Base-by-base conservation (phyloP, 2,329 filamentous ascomycete species). In the Alternaria hordeiaustralica region DNA sequence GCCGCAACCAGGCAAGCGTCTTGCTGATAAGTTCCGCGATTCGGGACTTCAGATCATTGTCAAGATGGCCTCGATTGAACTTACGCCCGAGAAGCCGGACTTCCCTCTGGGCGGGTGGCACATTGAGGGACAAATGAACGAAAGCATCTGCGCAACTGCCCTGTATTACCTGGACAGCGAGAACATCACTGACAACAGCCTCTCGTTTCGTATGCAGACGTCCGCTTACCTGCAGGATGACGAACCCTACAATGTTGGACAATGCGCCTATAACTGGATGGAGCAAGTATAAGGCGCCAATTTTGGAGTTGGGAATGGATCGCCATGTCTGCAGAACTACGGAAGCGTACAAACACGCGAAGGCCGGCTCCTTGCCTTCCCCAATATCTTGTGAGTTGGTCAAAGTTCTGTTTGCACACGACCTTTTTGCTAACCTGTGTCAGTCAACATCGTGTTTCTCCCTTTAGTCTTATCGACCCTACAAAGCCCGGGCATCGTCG, bases 121-220 rank as follows among this genome's bases (percentile, higher is more conserved):
- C 66, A 71, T 84, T n/a, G 81, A 83, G 66, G 80, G 80, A 8
- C 67, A 70, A 26, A 70, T 81, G 78, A 91, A 91, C 68, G 89
- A 92, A 75, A 86, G 86, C 65, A 90, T 92, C 41, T 85, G 84
- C 66, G 88, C 88, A 0, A 88, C 88, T 0, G 86, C 88, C 0
- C 79, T 91, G 18, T 89, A 88, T 76, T 89, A 89, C 74, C 87
- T 87, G 67, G 86, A 89, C 63, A 79, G 75, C 49, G 83, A 88
- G 0, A 92, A 92, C 73, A 85, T 90, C 55, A 85, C 85, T 0
- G 81, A 55, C 6, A 69, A 63, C 26, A 67, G 49, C 21, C 67
- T 75, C 9, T 67, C 67, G 0, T 73, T 75, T 28, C 69, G 71
- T 15, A 73, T 72, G 70, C 63, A 67, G 45, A 68, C 66, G 5